These are phyloP conservation scores for Hypoxylon sp. DNA, from an alignment of 2,329 filamentous ascomycete genomes.

Conservation along the genomic window DNA sequence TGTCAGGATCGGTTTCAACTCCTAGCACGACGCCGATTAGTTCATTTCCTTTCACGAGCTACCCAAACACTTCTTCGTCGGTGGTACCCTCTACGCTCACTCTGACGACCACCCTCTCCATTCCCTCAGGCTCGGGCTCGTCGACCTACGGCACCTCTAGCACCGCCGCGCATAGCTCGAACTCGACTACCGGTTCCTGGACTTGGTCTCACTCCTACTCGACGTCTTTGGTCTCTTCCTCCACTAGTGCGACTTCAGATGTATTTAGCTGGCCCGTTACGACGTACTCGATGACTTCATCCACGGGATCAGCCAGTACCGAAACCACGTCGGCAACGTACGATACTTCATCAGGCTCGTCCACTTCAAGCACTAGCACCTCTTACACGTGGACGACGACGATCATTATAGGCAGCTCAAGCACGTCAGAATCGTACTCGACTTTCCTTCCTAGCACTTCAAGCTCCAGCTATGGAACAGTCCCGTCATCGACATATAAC, in stretches of 20 bases:
- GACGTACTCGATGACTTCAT: background rate
- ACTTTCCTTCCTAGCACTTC: slow-evolving; percentile 9
- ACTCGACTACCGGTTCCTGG: slow-evolving; percentile 29
- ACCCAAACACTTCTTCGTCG: slow-evolving; percentile 6
- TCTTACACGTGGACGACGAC: slow-evolving; percentile 24
- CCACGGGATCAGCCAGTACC: background rate
- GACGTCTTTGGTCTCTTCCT: slow-evolving; percentile 8
- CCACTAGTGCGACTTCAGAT: slow-evolving; percentile 8
- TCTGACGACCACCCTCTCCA: slow-evolving; percentile 12
- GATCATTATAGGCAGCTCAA: slow-evolving; percentile 23
- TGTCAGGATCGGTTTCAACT: background rate
- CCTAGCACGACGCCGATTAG: background rate
- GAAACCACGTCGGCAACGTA: background rate
- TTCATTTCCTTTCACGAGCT: slow-evolving; percentile 5
- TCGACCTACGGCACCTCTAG: slow-evolving; percentile 17
- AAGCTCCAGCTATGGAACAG: slow-evolving; percentile 15
- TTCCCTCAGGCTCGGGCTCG: slow-evolving; percentile 11
- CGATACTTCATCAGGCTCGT: slow-evolving; percentile 7
- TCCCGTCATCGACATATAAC: slow-evolving; percentile 17
- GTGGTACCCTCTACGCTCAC: slow-evolving; percentile 19
- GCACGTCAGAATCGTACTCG: background rate
- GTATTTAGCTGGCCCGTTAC: background rate
- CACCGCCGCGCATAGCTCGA: slow-evolving; percentile 6
- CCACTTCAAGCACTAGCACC: slow-evolving; percentile 3
- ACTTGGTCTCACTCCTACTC: slow-evolving; percentile 31